Percentiles rank a stretch among this genome's conserved stretches.
These are phyloP conservation scores for Huntiella savannae DNA, from an alignment of 2,329 filamentous ascomycete species.

Conservation along the genomic window DNA sequence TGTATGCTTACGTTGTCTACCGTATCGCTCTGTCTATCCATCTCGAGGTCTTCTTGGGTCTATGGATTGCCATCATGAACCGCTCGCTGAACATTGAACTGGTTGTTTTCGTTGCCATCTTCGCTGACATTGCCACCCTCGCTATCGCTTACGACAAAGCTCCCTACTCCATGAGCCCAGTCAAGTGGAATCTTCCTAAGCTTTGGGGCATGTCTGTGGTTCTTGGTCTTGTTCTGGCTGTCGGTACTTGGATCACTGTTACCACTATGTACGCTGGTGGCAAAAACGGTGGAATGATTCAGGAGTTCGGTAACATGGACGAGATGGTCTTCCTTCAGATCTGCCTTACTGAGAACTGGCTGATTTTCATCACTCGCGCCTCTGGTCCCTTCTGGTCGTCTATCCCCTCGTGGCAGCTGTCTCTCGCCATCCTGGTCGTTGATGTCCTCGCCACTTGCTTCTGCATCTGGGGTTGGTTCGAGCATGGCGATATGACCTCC, in stretches of 20 bases:
- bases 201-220: constrained; percentile 84
- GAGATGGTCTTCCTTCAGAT: constrained; percentile 78
- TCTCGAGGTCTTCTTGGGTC: constrained; percentile 75
- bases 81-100: constrained; percentile 66
- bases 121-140: constrained; percentile 79
- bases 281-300: constrained; percentile 63
- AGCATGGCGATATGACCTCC: constrained; percentile 41
- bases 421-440: constrained; percentile 59
- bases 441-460: constrained; percentile 74
- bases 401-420: constrained; percentile 68
- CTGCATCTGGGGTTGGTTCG: constrained; percentile 71
- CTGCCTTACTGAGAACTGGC: constrained; percentile 82
- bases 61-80: constrained; percentile 83
- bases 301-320: constrained; percentile 71
- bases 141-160: constrained; percentile 90
- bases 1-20: constrained; percentile 52
- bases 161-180: constrained; percentile 64
- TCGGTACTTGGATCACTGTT: constrained; percentile 76
- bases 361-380: constrained; percentile 18
- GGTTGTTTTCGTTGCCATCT: constrained; percentile 87
- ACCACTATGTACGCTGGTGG: constrained; percentile 57
- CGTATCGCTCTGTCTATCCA: constrained; percentile 84
- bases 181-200: constrained; percentile 85
- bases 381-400: constrained; percentile 38
- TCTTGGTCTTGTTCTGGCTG: constrained; percentile 60